These are phyloP conservation scores for Thoreauomyces humboldtii DNA, from an alignment of 192 early-diverging fungal species.

Conservation along the genomic window DNA sequence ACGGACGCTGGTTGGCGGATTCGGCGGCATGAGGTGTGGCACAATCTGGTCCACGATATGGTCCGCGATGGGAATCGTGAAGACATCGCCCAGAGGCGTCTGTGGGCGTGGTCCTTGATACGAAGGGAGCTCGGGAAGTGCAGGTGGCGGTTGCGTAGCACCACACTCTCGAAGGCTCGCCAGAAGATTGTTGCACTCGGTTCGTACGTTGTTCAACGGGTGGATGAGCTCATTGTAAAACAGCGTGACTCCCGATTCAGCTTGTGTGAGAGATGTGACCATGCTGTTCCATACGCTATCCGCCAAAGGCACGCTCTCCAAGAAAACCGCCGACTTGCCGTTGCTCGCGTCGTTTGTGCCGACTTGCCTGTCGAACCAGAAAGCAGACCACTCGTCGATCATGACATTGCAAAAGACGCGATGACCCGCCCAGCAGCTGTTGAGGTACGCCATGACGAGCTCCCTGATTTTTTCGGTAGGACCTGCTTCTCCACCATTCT, in stretches of 20 bases:
- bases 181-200: conserved; percentile 64
- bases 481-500: neutral
- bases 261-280: conserved; percentile 48
- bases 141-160: conserved; percentile 38
- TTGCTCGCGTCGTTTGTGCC: conserved; percentile 27
- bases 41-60: conserved; percentile 36
- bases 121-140: conserved; percentile 52
- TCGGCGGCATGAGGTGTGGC: conserved; percentile 27
- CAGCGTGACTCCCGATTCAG: conserved; percentile 49
- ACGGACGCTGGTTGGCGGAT: conserved; percentile 24
- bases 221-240: conserved; percentile 66
- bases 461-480: conserved; percentile 30
- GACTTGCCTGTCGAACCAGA: conserved; percentile 7
- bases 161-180: conserved; percentile 55
- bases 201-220: conserved; percentile 61
- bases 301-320: conserved; percentile 46
- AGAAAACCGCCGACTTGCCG: conserved; percentile 33
- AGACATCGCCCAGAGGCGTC: conserved; percentile 40
- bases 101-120: conserved; percentile 20
- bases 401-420: conserved; percentile 72
- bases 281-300: conserved; percentile 51
- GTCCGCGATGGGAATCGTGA: conserved; percentile 40
- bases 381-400: conserved; percentile 73
- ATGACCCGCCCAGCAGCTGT: conserved; percentile 73
- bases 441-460: conserved; percentile 60